Conservation (phyloP, 306 rosid species). For the Sicyos baderoa region DNA sequence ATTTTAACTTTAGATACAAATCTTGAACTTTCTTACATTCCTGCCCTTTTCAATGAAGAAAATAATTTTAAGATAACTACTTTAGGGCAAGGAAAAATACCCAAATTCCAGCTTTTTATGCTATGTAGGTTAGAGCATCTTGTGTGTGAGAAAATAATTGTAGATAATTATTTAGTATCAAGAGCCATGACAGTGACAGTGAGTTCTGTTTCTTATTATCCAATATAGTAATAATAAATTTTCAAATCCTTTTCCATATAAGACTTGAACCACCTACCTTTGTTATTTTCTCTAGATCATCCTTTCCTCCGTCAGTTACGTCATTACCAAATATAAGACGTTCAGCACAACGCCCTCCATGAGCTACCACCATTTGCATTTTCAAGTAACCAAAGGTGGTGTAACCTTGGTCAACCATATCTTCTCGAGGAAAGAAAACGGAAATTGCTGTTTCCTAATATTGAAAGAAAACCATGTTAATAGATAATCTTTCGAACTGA, state of each 20-base stretch:
- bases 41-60: slow-evolving; percentile 2
- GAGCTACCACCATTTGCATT: slow-evolving; percentile 98
- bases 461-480: slow-evolving; percentile 23
- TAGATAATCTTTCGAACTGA: neutral
- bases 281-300: slow-evolving; percentile 89
- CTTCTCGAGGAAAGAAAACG: slow-evolving; percentile 89
- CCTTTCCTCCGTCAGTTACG: slow-evolving; percentile 84
- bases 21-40: neutral
- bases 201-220: neutral
- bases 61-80: neutral
- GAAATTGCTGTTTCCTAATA: slow-evolving; percentile 87
- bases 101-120: neutral
- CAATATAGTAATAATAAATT: neutral
- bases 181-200: neutral
- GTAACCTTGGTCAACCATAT: slow-evolving; percentile 92
- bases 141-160: neutral
- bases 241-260: neutral
- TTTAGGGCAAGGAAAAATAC: neutral
- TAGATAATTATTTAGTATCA: neutral
- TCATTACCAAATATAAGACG: slow-evolving; percentile 67
- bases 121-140: neutral
- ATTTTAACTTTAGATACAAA: slow-evolving; percentile 12
- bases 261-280: slow-evolving; percentile 41
- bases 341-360: slow-evolving; percentile 95
- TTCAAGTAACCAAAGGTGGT: slow-evolving; percentile 88